Conservation (phyloP, 768 basidiomycete species). For the Lentinus tigrinus region DNA sequence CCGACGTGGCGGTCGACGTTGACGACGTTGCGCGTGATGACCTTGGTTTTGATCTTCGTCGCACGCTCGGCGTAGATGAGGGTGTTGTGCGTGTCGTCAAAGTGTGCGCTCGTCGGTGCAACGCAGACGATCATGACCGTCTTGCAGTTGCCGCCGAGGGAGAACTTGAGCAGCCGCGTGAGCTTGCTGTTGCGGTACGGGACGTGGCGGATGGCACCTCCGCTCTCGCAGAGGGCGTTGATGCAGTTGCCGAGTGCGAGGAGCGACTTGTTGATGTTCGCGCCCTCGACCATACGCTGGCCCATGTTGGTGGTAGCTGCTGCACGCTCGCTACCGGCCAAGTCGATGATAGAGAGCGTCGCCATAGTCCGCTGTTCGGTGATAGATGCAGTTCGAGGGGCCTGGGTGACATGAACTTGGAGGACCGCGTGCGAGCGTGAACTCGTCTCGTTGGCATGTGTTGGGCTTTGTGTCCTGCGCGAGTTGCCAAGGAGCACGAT, state of each 20-base stretch:
- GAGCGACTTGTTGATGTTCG: conserved; percentile 98
- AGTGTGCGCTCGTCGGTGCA: conserved; percentile 91
- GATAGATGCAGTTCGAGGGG: conserved; percentile 81
- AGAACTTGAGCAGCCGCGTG: conserved; percentile 95
- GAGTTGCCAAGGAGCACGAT: conserved; percentile 89
- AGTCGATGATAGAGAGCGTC: conserved; percentile 95
- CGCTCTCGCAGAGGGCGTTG: conserved; percentile 95
- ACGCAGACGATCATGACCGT: conserved; percentile 99
- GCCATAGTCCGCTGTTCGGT: conserved; percentile 82
- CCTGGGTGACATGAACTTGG: conserved; percentile 89
- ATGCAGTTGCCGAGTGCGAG: conserved; percentile 98
- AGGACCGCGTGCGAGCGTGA: conserved; percentile 98
- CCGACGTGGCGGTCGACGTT: conserved; percentile 95
- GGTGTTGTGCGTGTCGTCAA: conserved; percentile 98
- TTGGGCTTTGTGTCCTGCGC: conserved; percentile 88
- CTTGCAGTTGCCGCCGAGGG: conserved; percentile 97
- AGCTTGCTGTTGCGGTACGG: conserved; percentile 99
- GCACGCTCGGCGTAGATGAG: conserved; percentile 97
- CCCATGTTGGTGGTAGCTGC: conserved; percentile 97
- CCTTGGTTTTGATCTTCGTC: conserved; percentile 97
- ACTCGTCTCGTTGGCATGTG: conserved; percentile 94
- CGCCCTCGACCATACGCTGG: conserved; percentile 96
- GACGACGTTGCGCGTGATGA: conserved; percentile 92
- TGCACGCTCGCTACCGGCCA: conserved; percentile 96
- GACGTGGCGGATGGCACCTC: conserved; percentile 82